Conservation (phyloP, 176 grass and related monocot species). For the Carex myosuroides region DNA sequence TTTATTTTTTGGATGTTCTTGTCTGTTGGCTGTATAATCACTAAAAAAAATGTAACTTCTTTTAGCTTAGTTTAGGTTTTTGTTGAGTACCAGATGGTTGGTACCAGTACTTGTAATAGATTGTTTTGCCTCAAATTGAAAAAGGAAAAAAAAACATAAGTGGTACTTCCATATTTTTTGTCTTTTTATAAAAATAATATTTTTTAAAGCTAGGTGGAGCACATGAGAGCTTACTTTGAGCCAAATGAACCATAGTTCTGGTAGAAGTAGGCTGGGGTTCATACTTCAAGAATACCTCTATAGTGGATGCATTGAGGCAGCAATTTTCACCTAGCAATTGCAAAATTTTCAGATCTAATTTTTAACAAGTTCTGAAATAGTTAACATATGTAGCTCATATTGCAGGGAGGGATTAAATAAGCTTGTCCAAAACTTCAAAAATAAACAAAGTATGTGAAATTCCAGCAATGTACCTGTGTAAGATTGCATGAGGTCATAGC, state of each 20-base stretch:
- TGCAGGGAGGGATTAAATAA: not conserved
- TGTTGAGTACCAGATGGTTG: no score
- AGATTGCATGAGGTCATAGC: constrained; percentile 53
- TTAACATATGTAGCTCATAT: not conserved
- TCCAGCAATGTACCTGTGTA: constrained; percentile 47
- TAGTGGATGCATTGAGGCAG: constrained; percentile 68
- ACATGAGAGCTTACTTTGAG: constrained; percentile 47
- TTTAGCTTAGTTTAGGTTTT: no score
- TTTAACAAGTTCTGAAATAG: not conserved
- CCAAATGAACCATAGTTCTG: constrained; percentile 81
- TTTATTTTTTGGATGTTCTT: no score
- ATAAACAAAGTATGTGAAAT: not conserved
- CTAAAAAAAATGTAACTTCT: no score
- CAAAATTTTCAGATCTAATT: not conserved
- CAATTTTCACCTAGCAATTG: constrained; percentile 45
- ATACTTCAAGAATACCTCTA: constrained; percentile 65
- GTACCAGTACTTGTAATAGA: no score
- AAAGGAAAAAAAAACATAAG: no score
- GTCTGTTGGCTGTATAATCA: no score
- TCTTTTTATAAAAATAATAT: no score
- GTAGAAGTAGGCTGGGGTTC: constrained; percentile 80
- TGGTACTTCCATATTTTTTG: no score
- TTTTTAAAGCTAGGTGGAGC: not conserved
- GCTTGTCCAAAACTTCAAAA: not conserved
- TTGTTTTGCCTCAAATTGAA: no score